Conservation (phyloP, 208 protist species). For the Trypanosoma boissoni region DNA sequence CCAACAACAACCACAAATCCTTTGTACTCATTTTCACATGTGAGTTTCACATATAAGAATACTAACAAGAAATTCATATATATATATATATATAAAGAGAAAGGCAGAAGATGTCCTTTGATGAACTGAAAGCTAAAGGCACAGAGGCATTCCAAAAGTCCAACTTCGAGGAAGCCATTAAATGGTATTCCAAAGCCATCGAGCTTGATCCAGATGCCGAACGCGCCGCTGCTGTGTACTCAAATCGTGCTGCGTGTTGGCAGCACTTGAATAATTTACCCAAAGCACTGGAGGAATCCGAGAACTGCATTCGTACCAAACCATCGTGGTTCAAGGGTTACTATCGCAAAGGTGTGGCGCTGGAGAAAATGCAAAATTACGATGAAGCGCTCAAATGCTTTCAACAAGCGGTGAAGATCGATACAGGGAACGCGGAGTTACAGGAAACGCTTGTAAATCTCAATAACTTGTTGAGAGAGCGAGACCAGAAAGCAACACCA, state of each 20-base stretch:
- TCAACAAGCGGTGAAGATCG: constrained; percentile 68
- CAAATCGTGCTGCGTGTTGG: constrained; percentile 88
- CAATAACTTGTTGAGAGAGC: constrained; percentile 64
- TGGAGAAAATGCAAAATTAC: constrained; percentile 60
- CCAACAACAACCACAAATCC: neutral
- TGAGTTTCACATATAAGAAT: neutral
- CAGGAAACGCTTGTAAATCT: constrained; percentile 66
- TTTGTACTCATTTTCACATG: neutral
- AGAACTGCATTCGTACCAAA: constrained; percentile 80
- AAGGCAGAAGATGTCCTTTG: constrained; percentile 41
- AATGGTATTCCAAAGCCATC: constrained; percentile 92
- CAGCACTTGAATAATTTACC: constrained; percentile 66
- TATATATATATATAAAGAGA: constrained; percentile 1
- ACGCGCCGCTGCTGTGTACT: constrained; percentile 78
- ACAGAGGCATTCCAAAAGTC: constrained; percentile 90
- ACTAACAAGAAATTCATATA: neutral
- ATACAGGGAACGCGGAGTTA: constrained; percentile 78
- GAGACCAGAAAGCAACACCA: constrained; percentile 82
- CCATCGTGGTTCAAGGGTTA: constrained; percentile 91
- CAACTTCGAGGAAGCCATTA: constrained; percentile 85
- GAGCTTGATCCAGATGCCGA: constrained; percentile 71
- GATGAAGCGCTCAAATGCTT: constrained; percentile 86
- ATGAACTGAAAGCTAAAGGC: constrained; percentile 86
- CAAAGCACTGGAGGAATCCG: constrained; percentile 75
- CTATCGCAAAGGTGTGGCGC: constrained; percentile 84